Evolutionary conservation across 495 filamentous ascomycete species (phyloP).

Genomic region (Darksidea phi): DNA sequence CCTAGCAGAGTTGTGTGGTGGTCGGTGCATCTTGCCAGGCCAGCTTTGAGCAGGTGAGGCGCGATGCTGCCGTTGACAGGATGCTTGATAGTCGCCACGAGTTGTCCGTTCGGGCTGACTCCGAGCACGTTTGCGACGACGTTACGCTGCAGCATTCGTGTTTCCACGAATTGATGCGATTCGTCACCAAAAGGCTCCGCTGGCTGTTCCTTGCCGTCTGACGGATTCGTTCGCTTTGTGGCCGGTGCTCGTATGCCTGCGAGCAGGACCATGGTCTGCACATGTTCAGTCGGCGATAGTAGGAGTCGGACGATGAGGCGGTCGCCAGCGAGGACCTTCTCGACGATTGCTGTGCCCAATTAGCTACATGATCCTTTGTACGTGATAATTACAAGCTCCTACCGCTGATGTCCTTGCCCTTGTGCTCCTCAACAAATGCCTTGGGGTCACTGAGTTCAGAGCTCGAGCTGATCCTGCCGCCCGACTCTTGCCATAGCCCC

Average conservation of each 20-base stretch:
- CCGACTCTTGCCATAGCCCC: constrained; percentile 67
- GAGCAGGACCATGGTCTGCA: constrained; percentile 80
- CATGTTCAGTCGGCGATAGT: constrained; percentile 70
- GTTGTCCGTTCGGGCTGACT: constrained; percentile 78
- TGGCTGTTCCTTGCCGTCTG: constrained; percentile 73
- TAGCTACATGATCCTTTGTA: neutral
- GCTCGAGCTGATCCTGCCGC: constrained; percentile 66
- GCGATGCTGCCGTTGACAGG: constrained; percentile 83
- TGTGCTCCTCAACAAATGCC: constrained; percentile 69
- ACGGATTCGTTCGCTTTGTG: constrained; percentile 73
- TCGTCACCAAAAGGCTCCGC: constrained; percentile 87
- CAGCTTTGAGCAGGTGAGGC: constrained; percentile 79
- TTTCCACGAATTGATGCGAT: constrained; percentile 80
- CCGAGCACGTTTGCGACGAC: constrained; percentile 79
- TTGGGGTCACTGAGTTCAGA: constrained; percentile 76
- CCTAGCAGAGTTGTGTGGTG: constrained; percentile 90
- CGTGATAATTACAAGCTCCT: constrained; percentile 17
- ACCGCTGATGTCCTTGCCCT: constrained; percentile 72
- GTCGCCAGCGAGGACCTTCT: constrained; percentile 88
- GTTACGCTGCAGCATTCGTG: constrained; percentile 78
- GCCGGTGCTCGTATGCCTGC: constrained; percentile 85
- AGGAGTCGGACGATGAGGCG: constrained; percentile 81
- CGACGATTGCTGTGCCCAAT: constrained; percentile 57
- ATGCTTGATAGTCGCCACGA: constrained; percentile 78
- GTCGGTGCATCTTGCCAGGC: constrained; percentile 87